These are phyloP conservation scores for Vitis hybrid DNA, from an alignment of 177 flowering plant genomes.

Conservation along the genomic window DNA sequence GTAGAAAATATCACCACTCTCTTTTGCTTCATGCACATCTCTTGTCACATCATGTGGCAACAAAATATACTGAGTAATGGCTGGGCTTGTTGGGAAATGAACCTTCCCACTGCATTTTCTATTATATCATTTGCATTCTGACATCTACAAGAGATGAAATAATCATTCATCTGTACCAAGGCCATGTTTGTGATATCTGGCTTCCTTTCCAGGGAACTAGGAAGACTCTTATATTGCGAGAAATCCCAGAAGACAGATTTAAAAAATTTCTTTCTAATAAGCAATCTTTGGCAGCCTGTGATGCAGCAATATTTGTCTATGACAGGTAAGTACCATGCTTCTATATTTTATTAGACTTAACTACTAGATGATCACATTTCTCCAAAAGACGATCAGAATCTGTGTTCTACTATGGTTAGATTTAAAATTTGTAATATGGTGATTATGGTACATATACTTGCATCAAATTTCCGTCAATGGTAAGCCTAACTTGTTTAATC, in stretches of 20 bases:
- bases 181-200: conserved; percentile 4
- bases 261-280: conserved; percentile 28
- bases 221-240: conserved; percentile 46
- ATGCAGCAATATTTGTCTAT: conserved; percentile 42
- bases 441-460: neutral
- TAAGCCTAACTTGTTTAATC: neutral
- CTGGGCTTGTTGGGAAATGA: neutral
- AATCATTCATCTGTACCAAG: neutral
- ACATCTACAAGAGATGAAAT: neutral
- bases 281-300: conserved; percentile 43
- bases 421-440: too few relatives aligned
- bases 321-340: conserved; percentile 32
- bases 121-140: neutral
- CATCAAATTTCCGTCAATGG: neutral
- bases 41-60: neutral
- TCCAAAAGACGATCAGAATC: too few relatives aligned
- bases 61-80: neutral
- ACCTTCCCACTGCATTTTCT: neutral
- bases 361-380: too few relatives aligned
- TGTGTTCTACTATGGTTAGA: too few relatives aligned
- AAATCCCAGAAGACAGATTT: conserved; percentile 37
- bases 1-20: neutral
- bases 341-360: too few relatives aligned
- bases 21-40: neutral
- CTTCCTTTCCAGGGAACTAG: conserved; percentile 42